Evolutionary conservation across 176 grass and related monocot species (phyloP), one percentile per base, ranked within the genome.

Genomic region (Musa itinerans): DNA sequence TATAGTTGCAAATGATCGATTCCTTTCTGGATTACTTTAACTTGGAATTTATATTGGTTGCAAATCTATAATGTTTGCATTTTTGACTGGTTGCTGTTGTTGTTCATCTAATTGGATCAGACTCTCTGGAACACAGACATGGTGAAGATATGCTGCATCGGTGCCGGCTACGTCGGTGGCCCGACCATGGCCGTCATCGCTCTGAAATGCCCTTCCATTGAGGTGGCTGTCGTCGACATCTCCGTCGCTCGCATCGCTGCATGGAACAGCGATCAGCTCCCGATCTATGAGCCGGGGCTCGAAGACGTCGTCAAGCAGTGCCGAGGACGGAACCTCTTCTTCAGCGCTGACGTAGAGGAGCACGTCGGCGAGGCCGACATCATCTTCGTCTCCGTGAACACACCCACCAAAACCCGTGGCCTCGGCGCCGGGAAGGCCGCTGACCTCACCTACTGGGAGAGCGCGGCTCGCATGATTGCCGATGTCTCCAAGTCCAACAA

Each of bases 91-190:
- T 29, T 29, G 29, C 29, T 29, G 2, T 29, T 2, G 29, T 29
- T 29, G 29, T 3, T 34, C 34, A 34, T 34, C 34, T 34, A 4
- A 34, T 34, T 34, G 34, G 34, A 34, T 34, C 3, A 34, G 34
- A 34, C 34, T 34, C 0, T 34, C 34, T 34, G 34, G 34, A 34
- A 34, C 34, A 34, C 3, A 34, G 6, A 43, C 34, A 43, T 43
- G 34, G 34, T 74, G 54, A 74, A 74, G 72, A 20, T 74, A n/a
- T 74, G 72, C 72, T 74, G 72, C 54, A 59, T 74, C 8, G 72
- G 72, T 57, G 72, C 72, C 27, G 72, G 72, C 72, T 74, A 74
- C 29, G 72, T 57, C 3, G 53, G 72, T 20, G 72, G 72, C 51
- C 72, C 72, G 4, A 57, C 72, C 19, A 74, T 74, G 72, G 72